Conservation (phyloP, 805 yeast species). For the Candida sithepensis region DNA sequence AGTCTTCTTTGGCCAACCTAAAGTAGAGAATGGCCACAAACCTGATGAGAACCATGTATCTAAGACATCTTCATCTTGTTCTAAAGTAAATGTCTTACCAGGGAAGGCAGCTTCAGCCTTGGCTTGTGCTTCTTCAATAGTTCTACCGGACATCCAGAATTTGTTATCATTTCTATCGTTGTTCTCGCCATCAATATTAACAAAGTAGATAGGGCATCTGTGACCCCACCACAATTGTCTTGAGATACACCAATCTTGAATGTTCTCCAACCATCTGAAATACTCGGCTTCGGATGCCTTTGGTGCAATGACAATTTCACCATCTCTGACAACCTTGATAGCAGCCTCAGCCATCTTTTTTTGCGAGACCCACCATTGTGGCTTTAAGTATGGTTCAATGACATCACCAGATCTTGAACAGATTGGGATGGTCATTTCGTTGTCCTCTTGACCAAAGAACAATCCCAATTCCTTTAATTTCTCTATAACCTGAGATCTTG, state of each 20-base stretch:
- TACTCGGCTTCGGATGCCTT: constrained; percentile 89
- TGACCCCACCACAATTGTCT: constrained; percentile 95
- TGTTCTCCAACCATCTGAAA: constrained; percentile 91
- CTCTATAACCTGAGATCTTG: constrained; percentile 80
- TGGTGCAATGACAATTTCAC: constrained; percentile 79
- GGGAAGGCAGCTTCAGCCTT: constrained; percentile 79
- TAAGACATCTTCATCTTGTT: constrained; percentile 96
- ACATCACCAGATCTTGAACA: constrained; percentile 97
- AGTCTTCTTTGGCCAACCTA: constrained; percentile 89
- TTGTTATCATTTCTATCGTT: constrained; percentile 58
- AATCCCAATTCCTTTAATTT: constrained; percentile 71
- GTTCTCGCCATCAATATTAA: constrained; percentile 71
- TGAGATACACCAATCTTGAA: constrained; percentile 99
- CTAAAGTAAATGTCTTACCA: constrained; percentile 63
- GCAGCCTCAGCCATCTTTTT: constrained; percentile 85
- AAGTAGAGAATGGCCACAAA: constrained; percentile 94
- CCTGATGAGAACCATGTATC: constrained; percentile 99
- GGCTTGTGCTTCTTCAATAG: constrained; percentile 72
- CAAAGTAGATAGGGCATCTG: constrained; percentile 94
- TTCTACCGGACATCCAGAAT: constrained; percentile 91
- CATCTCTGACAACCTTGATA: constrained; percentile 76
- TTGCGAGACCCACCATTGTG: constrained; percentile 99
- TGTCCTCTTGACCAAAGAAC: constrained; percentile 81
- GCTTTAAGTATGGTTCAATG: constrained; percentile 94
- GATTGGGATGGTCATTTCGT: constrained; percentile 91